Evolutionary conservation across 495 filamentous ascomycete genomes (phyloP), one percentile per base, ranked within the genome.

Genomic region (Podospora fimiseda): DNA sequence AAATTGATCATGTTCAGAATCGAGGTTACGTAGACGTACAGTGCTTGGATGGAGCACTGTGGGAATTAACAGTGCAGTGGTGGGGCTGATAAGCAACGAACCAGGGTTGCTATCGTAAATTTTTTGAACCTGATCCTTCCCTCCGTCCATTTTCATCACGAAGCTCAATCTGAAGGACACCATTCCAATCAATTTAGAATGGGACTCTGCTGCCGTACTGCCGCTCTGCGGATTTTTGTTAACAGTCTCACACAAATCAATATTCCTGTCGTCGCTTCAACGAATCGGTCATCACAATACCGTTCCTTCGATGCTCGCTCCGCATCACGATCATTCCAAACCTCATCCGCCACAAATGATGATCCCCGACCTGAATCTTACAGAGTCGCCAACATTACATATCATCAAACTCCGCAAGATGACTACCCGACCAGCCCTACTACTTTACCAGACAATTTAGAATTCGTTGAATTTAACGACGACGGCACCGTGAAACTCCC

Each of bases 121-220:
- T 14, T 9, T 45, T 23, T 42, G 13, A 16, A 42, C 15, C 15
- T 9, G 39, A 9, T 42, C 15, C 8, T 16, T 8, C 39, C n/a
- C n/a, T 37, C n/a, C n/a, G n/a, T 7, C 44, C 41, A 18, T 33
- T 13, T 27, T 36, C 36, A 19, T 53, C 15, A 15, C 11, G 24
- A 47, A 40, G 18, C 1, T 16, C 14, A n/a, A 7, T 39, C 27
- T 19, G 1, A 0, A 3, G 21, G 3, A 13, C 22, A 21, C 0
- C 1, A 37, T 33, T 21, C 9, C 0, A 21, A 15, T 40, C n/a
- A n/a, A n/a, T n/a, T n/a, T n/a, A 64, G 43, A 18, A 80, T 80
- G 78, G 65, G 48, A 57, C 80, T 77, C 62, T 59, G 64, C 15
- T 79, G 79, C 49, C 68, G 70, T 19, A 67, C 64, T n/a, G 61